A percentile compares a stretch with the other conserved stretches of the same genome.
Evolutionary conservation across 495 filamentous ascomycete species (phyloP).

Genomic region (Parmelia sp.): DNA sequence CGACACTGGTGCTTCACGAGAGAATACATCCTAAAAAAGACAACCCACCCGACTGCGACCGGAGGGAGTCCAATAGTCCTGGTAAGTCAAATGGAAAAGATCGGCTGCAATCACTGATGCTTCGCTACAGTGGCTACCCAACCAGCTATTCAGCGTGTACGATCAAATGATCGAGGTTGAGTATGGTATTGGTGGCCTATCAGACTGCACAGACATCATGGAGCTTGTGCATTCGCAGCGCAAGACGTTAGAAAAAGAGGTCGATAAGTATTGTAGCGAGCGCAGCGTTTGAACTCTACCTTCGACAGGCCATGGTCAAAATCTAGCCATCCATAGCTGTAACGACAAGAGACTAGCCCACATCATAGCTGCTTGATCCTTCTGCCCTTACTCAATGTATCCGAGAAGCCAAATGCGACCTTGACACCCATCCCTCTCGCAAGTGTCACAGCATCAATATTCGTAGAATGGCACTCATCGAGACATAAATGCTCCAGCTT

Average conservation of each 20-base stretch:
- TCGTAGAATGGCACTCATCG: constrained; percentile 25
- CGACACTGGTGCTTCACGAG: constrained; percentile 91
- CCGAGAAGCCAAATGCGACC: constrained; percentile 21
- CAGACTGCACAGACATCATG: constrained; percentile 59
- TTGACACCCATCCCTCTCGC: constrained; percentile 27
- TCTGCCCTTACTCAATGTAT: constrained; percentile 8
- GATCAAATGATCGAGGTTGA: constrained; percentile 64
- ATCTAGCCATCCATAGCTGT: not conserved
- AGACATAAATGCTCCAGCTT: constrained; percentile 26
- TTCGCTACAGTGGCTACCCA: constrained; percentile 63
- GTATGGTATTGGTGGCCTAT: constrained; percentile 31
- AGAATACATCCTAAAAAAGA: constrained; percentile 85
- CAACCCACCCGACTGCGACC: constrained; percentile 76
- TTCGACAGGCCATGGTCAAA: not conserved
- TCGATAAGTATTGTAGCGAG: constrained; percentile 72
- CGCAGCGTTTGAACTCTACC: constrained; percentile 43
- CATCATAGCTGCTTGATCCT: constrained; percentile 7
- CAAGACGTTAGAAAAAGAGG: constrained; percentile 67
- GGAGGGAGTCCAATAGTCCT: constrained; percentile 89
- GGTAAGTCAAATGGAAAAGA: constrained; percentile 34
- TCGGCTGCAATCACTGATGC: not conserved
- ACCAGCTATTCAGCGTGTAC: constrained; percentile 73
- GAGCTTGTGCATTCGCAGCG: constrained; percentile 60
- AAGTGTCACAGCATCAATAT: constrained; percentile 31
- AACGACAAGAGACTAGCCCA: not conserved